phyloP scores from a whole-genome alignment of 2,329 filamentous ascomycete genomes.

The Laburnicola sp. region DNA sequence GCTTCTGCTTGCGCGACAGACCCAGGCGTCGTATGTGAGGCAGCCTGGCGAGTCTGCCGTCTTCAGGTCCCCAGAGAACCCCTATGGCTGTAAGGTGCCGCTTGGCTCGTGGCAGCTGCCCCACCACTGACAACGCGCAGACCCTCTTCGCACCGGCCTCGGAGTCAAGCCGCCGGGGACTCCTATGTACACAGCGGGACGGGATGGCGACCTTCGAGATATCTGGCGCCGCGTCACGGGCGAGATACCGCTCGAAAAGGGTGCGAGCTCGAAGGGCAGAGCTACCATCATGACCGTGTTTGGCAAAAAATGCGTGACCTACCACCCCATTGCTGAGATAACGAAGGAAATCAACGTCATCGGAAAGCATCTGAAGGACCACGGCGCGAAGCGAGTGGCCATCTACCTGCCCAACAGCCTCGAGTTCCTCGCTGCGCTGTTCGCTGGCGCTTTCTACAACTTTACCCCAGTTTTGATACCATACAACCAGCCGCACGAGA shows the following conservation, averaged over 20 bases:
- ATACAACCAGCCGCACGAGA: conserved; percentile 72
- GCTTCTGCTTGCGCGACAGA: conserved; percentile 84
- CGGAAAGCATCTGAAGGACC: conserved; percentile 73
- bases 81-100: conserved; percentile 66
- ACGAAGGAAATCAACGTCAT: conserved; percentile 86
- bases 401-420: conserved; percentile 92
- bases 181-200: conserved; percentile 80
- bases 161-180: conserved; percentile 80
- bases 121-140: conserved; percentile 29
- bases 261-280: conserved; percentile 63
- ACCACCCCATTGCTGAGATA: conserved; percentile 71
- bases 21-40: conserved; percentile 74
- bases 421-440: conserved; percentile 79
- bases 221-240: conserved; percentile 77
- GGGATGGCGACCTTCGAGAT: conserved; percentile 87
- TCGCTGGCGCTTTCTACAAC: conserved; percentile 87
- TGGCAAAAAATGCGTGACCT: conserved; percentile 72
- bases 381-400: conserved; percentile 72
- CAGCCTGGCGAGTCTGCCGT: conserved; percentile 82
- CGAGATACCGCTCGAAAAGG: conserved; percentile 66
- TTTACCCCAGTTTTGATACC: conserved; percentile 83
- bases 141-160: conserved; percentile 44
- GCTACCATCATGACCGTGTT: conserved; percentile 78
- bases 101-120: background rate
- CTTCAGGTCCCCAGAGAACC: conserved; percentile 81